phyloP scores from a whole-genome alignment of 108 stramenopile genomes.

The Discostella stelligeroides region DNA sequence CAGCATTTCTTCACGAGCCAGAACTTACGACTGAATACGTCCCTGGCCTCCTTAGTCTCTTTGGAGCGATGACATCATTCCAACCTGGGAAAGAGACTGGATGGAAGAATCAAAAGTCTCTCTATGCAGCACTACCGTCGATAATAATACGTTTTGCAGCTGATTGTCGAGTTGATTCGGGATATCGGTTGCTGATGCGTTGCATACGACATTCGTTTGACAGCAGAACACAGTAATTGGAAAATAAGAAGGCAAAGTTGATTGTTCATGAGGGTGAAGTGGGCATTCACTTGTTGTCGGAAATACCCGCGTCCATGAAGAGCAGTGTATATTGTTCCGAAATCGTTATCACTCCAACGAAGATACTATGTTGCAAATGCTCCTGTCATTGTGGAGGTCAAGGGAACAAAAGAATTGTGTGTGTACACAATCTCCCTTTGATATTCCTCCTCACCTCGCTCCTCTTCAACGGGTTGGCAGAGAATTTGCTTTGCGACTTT shows the following conservation, averaged over 20 bases:
- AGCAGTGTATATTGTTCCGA: conserved; percentile 13
- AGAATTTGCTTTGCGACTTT: conserved; percentile 14
- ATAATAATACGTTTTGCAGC: conserved; percentile 18
- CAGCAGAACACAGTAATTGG: conserved; percentile 12
- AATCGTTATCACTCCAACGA: conserved; percentile 7
- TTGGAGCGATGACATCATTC: background rate
- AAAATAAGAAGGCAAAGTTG: conserved; percentile 10
- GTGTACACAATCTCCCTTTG: conserved; percentile 13
- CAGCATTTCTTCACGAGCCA: too few species aligned
- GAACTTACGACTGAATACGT: too few species aligned
- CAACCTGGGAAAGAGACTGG: background rate
- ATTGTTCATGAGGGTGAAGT: conserved; percentile 12
- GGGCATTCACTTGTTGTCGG: conserved; percentile 7
- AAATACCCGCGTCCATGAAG: conserved; percentile 25
- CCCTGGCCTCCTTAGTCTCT: too few species aligned
- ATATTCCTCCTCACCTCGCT: conserved; percentile 10
- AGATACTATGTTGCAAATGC: conserved; percentile 31
- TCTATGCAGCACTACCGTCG: conserved; percentile 12
- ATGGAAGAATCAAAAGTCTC: too few species aligned
- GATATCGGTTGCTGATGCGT: conserved; percentile 17
- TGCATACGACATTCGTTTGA: conserved; percentile 21
- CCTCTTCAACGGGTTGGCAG: conserved; percentile 12
- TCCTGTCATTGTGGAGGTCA: too few species aligned
- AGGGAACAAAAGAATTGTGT: conserved; percentile 1
- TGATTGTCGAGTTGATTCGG: conserved; percentile 11